Conservation (phyloP, 2,329 filamentous ascomycete species). For the Parafenestella ontariensis region DNA sequence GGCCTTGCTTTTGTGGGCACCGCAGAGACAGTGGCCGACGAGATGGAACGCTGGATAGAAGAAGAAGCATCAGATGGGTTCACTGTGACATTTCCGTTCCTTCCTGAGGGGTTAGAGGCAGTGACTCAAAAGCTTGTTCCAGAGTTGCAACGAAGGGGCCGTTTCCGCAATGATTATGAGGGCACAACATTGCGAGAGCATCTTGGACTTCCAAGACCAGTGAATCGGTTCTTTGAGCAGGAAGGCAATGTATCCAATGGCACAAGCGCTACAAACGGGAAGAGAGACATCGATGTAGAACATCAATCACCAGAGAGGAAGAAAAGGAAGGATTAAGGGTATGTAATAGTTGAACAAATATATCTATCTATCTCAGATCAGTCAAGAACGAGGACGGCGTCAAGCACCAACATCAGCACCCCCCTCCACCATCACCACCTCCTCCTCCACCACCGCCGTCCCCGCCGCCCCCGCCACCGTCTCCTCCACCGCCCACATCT, state of each 20-base stretch:
- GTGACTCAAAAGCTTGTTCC: conserved; percentile 31
- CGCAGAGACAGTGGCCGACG: conserved; percentile 67
- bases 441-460: neutral
- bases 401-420: no score
- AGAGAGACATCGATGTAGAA: neutral
- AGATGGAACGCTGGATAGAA: conserved; percentile 68
- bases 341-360: no score
- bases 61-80: conserved; percentile 76
- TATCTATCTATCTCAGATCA: no score
- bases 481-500: neutral
- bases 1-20: conserved; percentile 66
- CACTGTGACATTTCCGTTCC: conserved; percentile 61
- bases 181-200: conserved; percentile 63
- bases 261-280: neutral
- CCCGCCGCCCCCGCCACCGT: no score
- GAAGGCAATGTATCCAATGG: neutral
- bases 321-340: neutral
- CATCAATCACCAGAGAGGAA: neutral
- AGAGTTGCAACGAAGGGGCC: conserved; percentile 27
- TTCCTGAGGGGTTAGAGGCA: conserved; percentile 30
- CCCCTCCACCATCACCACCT: neutral
- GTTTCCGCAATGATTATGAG: conserved; percentile 57
- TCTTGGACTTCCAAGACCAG: conserved; percentile 59
- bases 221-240: conserved; percentile 48
- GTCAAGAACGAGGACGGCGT: no score